These are phyloP conservation scores for Solanum dulcamara DNA, from an alignment of 257 asterid genomes.

Conservation along the genomic window DNA sequence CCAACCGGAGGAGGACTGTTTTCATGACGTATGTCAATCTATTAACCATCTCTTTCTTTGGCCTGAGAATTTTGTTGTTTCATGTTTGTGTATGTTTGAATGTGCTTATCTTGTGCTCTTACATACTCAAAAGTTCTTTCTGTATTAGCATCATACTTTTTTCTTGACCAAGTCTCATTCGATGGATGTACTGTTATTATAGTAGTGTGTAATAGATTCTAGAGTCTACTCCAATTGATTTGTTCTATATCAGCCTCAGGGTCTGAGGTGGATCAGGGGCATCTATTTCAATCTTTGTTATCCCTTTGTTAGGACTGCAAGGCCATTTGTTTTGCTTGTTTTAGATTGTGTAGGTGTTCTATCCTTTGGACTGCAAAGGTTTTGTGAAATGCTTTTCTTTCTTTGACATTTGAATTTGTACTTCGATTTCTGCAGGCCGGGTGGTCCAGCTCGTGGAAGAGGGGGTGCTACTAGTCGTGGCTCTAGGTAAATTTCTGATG, in stretches of 20 bases:
- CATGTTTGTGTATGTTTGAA: not conserved
- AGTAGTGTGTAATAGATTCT: not conserved
- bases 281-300: not conserved
- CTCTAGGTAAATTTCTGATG: constrained; percentile 33
- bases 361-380: not conserved
- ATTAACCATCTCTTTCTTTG: not conserved
- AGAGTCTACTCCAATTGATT: not conserved
- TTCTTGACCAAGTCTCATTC: not conserved
- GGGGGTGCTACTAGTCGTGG: constrained; percentile 40
- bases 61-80: not conserved
- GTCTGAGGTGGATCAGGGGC: not conserved
- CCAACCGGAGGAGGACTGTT: constrained; percentile 56
- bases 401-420: not conserved
- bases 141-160: not conserved
- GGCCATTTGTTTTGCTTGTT: not conserved
- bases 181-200: not conserved
- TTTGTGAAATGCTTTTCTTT: not conserved
- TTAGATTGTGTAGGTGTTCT: not conserved
- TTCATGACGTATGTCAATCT: constrained; percentile 42
- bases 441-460: constrained; percentile 42
- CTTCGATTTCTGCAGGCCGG: not conserved
- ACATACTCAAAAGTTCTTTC: not conserved
- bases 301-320: not conserved
- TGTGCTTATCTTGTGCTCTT: not conserved
- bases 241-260: not conserved